Evolutionary conservation across 140 eudicot species (phyloP).

Genomic region (Bidens hawaiensis): DNA sequence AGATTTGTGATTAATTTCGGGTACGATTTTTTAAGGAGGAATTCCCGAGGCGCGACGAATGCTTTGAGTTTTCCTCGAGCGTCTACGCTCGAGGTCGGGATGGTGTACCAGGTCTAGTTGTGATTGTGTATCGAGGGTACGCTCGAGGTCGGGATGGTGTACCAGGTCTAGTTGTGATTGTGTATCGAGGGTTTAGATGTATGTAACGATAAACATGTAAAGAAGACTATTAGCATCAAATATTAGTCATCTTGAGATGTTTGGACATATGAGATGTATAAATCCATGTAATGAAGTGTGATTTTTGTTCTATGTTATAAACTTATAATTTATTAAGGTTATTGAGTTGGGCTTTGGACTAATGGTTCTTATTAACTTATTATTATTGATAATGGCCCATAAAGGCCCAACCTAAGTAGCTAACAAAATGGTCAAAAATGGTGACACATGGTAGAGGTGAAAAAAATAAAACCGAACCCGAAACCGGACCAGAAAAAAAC

Average conservation of each 20-base stretch:
- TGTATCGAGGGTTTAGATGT: slow-evolving; percentile 4
- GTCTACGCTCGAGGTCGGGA: slow-evolving; percentile 88
- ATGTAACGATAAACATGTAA: slow-evolving; percentile 6
- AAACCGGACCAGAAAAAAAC: too few species aligned
- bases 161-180: slow-evolving; percentile 47
- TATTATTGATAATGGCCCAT: background rate
- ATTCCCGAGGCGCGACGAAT: slow-evolving; percentile 59
- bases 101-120: slow-evolving; percentile 71
- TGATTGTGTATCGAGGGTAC: slow-evolving; percentile 26
- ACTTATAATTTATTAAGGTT: background rate
- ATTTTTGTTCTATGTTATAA: slow-evolving; percentile 15
- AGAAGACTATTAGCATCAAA: slow-evolving; percentile 10
- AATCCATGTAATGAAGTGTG: slow-evolving; percentile 21
- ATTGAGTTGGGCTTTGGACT: background rate
- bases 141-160: slow-evolving; percentile 91
- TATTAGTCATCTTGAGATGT: slow-evolving; percentile 1
- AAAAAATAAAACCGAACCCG: too few species aligned
- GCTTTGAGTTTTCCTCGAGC: slow-evolving; percentile 75
- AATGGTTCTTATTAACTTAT: background rate
- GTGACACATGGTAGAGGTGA: background rate
- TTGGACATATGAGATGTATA: slow-evolving; percentile 15
- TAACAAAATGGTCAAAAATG: background rate
- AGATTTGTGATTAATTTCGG: slow-evolving; percentile 63
- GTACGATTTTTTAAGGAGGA: slow-evolving; percentile 84
- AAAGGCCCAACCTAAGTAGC: background rate